A percentile compares a stretch with the other conserved stretches of the same genome.
These are phyloP conservation scores for Ganoderma boninense DNA, from an alignment of 1,284 basidiomycete species.

Conservation along the genomic window DNA sequence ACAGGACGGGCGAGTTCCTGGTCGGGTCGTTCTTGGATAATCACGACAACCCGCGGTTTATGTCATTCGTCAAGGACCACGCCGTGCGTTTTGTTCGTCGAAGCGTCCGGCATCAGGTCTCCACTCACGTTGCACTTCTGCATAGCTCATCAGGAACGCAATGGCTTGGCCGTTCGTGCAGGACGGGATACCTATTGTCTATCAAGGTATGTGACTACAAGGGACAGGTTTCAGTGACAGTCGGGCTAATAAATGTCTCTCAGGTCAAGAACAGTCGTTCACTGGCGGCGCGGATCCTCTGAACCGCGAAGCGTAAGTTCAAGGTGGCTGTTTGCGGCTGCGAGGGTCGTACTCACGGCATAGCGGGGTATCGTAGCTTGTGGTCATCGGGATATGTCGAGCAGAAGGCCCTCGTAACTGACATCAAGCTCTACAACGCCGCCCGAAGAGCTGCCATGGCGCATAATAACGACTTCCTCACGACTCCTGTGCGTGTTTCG, in stretches of 20 bases:
- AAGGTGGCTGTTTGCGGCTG: background rate
- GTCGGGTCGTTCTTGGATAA: constrained; percentile 86
- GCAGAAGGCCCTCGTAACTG: constrained; percentile 58
- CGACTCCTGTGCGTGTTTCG: constrained; percentile 52
- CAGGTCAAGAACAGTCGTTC: constrained; percentile 44
- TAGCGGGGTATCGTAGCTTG: constrained; percentile 48
- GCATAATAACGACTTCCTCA: constrained; percentile 57
- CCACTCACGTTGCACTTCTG: constrained; percentile 49
- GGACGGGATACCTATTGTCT: constrained; percentile 78
- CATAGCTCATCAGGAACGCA: constrained; percentile 46
- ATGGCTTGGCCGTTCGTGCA: constrained; percentile 53
- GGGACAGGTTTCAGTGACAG: constrained; percentile 38
- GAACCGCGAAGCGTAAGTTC: constrained; percentile 69
- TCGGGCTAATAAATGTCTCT: background rate
- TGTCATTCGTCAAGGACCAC: constrained; percentile 65
- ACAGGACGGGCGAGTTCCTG: constrained; percentile 47
- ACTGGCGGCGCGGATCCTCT: constrained; percentile 47
- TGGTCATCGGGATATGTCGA: constrained; percentile 63
- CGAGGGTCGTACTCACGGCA: background rate
- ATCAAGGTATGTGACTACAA: constrained; percentile 59
- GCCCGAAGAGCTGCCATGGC: constrained; percentile 65
- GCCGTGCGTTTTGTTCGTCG: constrained; percentile 52
- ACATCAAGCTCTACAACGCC: constrained; percentile 64
- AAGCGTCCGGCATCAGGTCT: constrained; percentile 35
- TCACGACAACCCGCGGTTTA: constrained; percentile 82